phyloP scores from a whole-genome alignment of 495 filamentous ascomycete genomes.

The Entonaema liquescens region DNA sequence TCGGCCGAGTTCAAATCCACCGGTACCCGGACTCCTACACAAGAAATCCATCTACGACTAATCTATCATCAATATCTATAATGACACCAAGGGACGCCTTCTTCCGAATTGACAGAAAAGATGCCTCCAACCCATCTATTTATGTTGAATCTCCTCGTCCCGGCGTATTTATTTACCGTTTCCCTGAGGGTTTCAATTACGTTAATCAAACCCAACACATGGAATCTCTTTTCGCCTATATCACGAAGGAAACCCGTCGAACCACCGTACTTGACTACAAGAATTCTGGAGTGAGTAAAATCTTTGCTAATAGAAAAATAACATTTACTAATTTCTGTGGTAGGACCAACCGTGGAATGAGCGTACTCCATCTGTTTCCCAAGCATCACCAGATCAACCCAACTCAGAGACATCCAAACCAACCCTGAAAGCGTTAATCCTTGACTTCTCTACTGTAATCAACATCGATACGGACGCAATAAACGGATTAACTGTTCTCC shows the following conservation, averaged over 20 bases:
- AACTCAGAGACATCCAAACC: background rate
- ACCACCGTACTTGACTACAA: background rate
- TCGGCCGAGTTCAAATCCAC: background rate
- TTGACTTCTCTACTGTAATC: conserved; percentile 14
- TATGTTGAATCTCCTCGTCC: conserved; percentile 7
- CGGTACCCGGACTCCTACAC: background rate
- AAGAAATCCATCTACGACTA: background rate
- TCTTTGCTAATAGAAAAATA: background rate
- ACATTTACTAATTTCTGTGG: background rate
- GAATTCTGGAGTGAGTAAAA: conserved; percentile 1
- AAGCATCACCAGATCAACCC: background rate
- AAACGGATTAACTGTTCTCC: conserved; percentile 1
- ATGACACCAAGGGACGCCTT: background rate
- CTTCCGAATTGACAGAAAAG: conserved; percentile 2
- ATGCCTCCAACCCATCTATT: conserved; percentile 1
- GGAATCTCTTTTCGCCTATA: background rate
- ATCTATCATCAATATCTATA: background rate
- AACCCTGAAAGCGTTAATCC: conserved; percentile 2
- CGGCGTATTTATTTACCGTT: conserved; percentile 10
- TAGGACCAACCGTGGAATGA: conserved; percentile 15
- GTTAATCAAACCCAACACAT: conserved; percentile 12
- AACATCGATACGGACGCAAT: background rate
- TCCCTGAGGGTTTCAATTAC: conserved; percentile 15
- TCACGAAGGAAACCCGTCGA: background rate
- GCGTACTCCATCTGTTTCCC: too few relatives aligned